phyloP scores from a whole-genome alignment of 495 filamentous ascomycete species.

The Penicillium coprophilum region DNA sequence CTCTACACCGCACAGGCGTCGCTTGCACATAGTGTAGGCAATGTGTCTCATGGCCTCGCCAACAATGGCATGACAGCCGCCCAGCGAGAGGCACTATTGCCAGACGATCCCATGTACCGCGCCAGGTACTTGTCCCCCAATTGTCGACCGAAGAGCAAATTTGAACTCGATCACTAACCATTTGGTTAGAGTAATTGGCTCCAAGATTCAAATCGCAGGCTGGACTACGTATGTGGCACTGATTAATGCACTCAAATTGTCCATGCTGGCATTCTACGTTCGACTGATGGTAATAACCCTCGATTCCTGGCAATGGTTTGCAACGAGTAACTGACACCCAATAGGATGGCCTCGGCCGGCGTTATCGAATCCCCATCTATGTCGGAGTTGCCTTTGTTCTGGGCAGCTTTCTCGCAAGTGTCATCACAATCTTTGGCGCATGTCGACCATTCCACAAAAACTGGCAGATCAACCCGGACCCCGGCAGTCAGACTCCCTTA shows the following conservation, averaged over 20 bases:
- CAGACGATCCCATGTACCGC: slow-evolving; percentile 35
- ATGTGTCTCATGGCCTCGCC: slow-evolving; percentile 42
- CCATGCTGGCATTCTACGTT: slow-evolving; percentile 53
- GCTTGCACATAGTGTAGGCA: slow-evolving; percentile 36
- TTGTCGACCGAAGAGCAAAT: background rate
- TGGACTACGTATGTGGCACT: slow-evolving; percentile 54
- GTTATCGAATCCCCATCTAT: slow-evolving; percentile 44
- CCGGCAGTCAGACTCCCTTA: slow-evolving; percentile 44
- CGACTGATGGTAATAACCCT: slow-evolving; percentile 46
- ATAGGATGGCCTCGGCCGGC: slow-evolving; percentile 35
- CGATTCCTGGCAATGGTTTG: background rate
- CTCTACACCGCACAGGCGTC: slow-evolving; percentile 39
- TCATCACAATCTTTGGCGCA: slow-evolving; percentile 45
- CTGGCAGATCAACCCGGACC: slow-evolving; percentile 58
- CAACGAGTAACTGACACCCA: slow-evolving; percentile 4
- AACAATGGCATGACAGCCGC: slow-evolving; percentile 53
- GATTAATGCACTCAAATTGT: slow-evolving; percentile 52
- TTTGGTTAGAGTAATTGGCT: slow-evolving; percentile 42
- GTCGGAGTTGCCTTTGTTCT: slow-evolving; percentile 48
- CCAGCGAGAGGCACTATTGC: slow-evolving; percentile 40
- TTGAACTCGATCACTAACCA: slow-evolving; percentile 4
- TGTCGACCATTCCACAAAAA: slow-evolving; percentile 50
- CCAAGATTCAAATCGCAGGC: slow-evolving; percentile 54
- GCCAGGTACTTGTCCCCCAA: slow-evolving; percentile 21
- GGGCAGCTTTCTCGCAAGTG: slow-evolving; percentile 44